A percentile compares a stretch with the other conserved stretches of the same genome.
Evolutionary conservation across 495 filamentous ascomycete species (phyloP).

Genomic region (Aspergillus carlsbadensis): DNA sequence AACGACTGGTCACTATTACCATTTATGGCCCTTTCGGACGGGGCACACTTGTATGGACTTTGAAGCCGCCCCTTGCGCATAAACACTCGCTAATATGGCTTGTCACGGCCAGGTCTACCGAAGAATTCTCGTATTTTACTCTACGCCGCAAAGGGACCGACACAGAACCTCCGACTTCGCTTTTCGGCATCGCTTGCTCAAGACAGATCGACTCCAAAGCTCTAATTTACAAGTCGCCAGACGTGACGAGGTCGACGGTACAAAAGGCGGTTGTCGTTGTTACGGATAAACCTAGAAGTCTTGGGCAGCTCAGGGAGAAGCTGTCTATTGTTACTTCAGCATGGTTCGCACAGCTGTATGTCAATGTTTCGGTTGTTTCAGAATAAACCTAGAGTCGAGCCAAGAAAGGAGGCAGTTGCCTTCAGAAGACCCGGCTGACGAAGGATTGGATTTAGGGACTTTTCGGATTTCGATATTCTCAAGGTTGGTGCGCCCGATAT

Average conservation of each 20-base stretch:
- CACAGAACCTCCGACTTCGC: constrained; percentile 65
- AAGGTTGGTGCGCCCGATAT: constrained; percentile 47
- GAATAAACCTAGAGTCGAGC: not conserved
- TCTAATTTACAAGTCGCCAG: constrained; percentile 73
- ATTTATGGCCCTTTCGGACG: constrained; percentile 97
- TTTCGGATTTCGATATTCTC: constrained; percentile 70
- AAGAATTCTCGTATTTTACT: constrained; percentile 99
- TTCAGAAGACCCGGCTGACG: constrained; percentile 17
- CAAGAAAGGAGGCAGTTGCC: not conserved
- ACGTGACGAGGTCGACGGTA: constrained; percentile 92
- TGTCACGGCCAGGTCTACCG: constrained; percentile 58
- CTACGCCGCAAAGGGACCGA: constrained; percentile 67
- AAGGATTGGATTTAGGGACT: constrained; percentile 51
- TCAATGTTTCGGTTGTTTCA: constrained; percentile 16
- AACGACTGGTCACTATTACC: constrained; percentile 93
- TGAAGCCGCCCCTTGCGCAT: not conserved
- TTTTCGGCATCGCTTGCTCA: constrained; percentile 96
- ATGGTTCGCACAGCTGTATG: constrained; percentile 95
- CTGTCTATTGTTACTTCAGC: constrained; percentile 86
- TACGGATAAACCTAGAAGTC: constrained; percentile 80
- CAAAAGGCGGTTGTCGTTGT: constrained; percentile 99
- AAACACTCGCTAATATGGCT: not conserved
- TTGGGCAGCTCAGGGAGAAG: constrained; percentile 78
- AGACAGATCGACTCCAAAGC: constrained; percentile 81
- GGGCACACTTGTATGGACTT: constrained; percentile 78